These are phyloP conservation scores for Clitoria ternatea DNA, from an alignment of 306 rosid species.

Conservation along the genomic window DNA sequence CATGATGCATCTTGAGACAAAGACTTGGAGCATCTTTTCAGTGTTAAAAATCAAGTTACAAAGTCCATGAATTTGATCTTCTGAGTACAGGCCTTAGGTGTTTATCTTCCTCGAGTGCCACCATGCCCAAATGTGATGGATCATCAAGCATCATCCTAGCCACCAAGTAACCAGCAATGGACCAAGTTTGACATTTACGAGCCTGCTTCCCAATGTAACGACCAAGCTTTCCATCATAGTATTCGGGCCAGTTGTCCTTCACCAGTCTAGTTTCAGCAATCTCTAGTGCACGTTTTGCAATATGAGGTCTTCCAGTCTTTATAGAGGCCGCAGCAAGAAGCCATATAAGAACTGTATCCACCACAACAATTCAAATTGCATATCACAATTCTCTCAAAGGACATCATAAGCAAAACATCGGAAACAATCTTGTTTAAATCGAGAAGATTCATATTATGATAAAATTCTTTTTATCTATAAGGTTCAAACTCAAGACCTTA, in stretches of 20 bases:
- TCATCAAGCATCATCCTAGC: conserved; percentile 65
- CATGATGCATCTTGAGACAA: not conserved
- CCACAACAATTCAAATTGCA: not conserved
- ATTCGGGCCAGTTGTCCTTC: conserved; percentile 68
- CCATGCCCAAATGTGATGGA: conserved; percentile 57
- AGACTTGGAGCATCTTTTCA: not conserved
- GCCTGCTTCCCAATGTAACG: conserved; percentile 62
- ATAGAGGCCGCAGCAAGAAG: conserved; percentile 60
- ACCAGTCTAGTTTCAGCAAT: conserved; percentile 48
- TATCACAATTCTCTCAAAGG: not conserved
- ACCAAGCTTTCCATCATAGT: conserved; percentile 56
- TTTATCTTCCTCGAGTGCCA: conserved; percentile 54
- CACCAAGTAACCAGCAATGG: conserved; percentile 57
- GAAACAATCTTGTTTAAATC: no score
- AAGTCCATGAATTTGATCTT: conserved; percentile 55
- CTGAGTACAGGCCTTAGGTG: conserved; percentile 40
- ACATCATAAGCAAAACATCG: no score
- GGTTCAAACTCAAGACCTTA: no score
- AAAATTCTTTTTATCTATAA: no score
- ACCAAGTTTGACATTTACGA: conserved; percentile 61
- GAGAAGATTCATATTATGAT: no score
- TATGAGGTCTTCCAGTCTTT: conserved; percentile 58
- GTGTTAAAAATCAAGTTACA: conserved; percentile 8
- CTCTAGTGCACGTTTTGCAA: conserved; percentile 60
- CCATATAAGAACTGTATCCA: conserved; percentile 54